These are phyloP conservation scores for Hanseniaspora taiwanica DNA, from an alignment of 805 yeast genomes.

Conservation along the genomic window DNA sequence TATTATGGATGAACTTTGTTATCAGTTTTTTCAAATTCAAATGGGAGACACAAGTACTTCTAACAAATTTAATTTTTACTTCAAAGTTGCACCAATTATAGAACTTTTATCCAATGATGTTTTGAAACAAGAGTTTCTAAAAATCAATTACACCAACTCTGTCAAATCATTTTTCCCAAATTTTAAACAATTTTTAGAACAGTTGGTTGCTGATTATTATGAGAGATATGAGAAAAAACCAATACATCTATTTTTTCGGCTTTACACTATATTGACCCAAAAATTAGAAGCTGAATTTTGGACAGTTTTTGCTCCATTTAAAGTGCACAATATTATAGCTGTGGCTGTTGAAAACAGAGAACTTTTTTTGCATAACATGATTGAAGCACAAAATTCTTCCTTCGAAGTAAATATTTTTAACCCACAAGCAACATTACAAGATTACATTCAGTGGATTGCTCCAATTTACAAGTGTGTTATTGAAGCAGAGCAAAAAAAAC, in stretches of 20 bases:
- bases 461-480: conserved; percentile 32
- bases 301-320: conserved; percentile 39
- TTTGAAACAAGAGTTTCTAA: conserved; percentile 16
- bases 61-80: conserved; percentile 12
- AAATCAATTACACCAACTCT: conserved; percentile 20
- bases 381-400: conserved; percentile 1
- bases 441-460: conserved; percentile 43
- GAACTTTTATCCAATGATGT: conserved; percentile 16
- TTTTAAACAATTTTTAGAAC: conserved; percentile 3
- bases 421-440: conserved; percentile 21
- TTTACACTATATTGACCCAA: conserved; percentile 32
- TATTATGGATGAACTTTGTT: not conserved
- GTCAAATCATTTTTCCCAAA: conserved; percentile 13
- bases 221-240: conserved; percentile 16
- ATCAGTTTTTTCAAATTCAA: conserved; percentile 1
- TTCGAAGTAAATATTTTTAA: not conserved
- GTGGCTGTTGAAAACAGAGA: conserved; percentile 22
- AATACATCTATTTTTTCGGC: conserved; percentile 42
- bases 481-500: conserved; percentile 37
- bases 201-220: conserved; percentile 1
- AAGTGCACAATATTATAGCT: conserved; percentile 44
- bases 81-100: conserved; percentile 19
- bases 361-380: conserved; percentile 3
- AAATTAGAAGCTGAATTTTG: conserved; percentile 38
- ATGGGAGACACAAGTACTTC: not conserved